Percentiles rank a stretch among this genome's conserved stretches.
phyloP scores from a whole-genome alignment of 2,329 filamentous ascomycete species.

The Drechslera avenae region DNA sequence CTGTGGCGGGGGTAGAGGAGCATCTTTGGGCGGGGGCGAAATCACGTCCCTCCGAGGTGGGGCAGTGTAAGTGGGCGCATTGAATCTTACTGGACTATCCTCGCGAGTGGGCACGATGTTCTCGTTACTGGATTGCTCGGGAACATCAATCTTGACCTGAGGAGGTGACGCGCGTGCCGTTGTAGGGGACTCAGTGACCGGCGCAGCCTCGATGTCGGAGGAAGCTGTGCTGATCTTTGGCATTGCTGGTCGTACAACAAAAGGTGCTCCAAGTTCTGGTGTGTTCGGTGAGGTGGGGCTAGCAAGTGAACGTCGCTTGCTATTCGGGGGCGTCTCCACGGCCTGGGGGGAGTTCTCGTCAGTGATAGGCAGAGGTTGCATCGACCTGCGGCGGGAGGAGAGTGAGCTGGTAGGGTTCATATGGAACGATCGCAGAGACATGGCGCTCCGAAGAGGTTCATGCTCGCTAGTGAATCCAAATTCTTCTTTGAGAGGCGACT shows the following conservation, averaged over 20 bases:
- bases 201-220: neutral
- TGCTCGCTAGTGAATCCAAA: slow-evolving; percentile 27
- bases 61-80: slow-evolving; percentile 30
- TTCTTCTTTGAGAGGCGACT: slow-evolving; percentile 40
- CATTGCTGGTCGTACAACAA: neutral
- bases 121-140: neutral
- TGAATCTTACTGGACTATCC: slow-evolving; percentile 31
- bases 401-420: slow-evolving; percentile 42
- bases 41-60: slow-evolving; percentile 33
- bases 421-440: slow-evolving; percentile 46
- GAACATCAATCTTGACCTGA: slow-evolving; percentile 1
- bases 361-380: slow-evolving; percentile 46
- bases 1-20: slow-evolving; percentile 30
- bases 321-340: slow-evolving; percentile 16
- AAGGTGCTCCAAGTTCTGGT: slow-evolving; percentile 16
- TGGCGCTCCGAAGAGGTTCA: slow-evolving; percentile 41
- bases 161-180: slow-evolving; percentile 9
- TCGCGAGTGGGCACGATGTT: slow-evolving; percentile 16
- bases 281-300: slow-evolving; percentile 33
- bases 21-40: slow-evolving; percentile 38
- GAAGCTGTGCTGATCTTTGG: neutral
- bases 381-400: slow-evolving; percentile 44
- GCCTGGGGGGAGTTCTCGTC: slow-evolving; percentile 40
- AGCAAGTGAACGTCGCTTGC: slow-evolving; percentile 42
- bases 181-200: slow-evolving; percentile 13